Evolutionary conservation across 164 flowering plant genomes (phyloP).

Genomic region (Warburgia ugandensis): DNA sequence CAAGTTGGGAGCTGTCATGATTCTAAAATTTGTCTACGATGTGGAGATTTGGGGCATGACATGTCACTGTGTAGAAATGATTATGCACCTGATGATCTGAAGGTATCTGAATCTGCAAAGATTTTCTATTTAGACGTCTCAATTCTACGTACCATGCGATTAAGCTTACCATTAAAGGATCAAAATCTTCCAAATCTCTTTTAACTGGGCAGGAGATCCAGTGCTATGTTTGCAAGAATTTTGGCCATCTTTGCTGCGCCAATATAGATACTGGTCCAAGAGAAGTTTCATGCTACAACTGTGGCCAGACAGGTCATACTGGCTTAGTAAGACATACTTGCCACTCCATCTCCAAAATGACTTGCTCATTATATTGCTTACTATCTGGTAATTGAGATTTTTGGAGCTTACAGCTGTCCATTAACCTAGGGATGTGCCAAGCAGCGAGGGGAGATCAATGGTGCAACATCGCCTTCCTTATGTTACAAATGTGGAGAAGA

Average conservation of each 20-base stretch:
- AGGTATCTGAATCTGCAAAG: conserved; percentile 31
- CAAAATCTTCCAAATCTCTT: neutral
- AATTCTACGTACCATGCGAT: neutral
- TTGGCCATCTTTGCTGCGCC: conserved; percentile 81
- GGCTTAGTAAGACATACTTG: conserved; percentile 55
- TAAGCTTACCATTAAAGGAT: too few species aligned
- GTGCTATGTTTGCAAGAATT: conserved; percentile 64
- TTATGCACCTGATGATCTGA: conserved; percentile 54
- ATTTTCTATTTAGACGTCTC: neutral
- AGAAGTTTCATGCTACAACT: conserved; percentile 72
- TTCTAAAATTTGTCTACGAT: conserved; percentile 56
- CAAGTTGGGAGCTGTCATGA: conserved; percentile 14
- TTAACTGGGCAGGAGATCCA: conserved; percentile 50
- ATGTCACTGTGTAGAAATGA: conserved; percentile 41
- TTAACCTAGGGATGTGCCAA: conserved; percentile 51
- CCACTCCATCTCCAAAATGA: neutral
- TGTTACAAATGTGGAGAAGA: conserved; percentile 73
- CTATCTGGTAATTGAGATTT: neutral
- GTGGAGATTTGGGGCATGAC: conserved; percentile 59
- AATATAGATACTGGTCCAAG: conserved; percentile 26
- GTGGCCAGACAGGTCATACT: conserved; percentile 78
- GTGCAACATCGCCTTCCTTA: conserved; percentile 25
- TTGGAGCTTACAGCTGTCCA: neutral
- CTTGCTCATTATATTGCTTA: neutral
- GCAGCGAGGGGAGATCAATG: conserved; percentile 29